Percentiles rank a stretch among this genome's conserved stretches.
These are phyloP conservation scores for Bipolaris sorokiniana DNA, from an alignment of 2,329 filamentous ascomycete genomes.

Conservation along the genomic window DNA sequence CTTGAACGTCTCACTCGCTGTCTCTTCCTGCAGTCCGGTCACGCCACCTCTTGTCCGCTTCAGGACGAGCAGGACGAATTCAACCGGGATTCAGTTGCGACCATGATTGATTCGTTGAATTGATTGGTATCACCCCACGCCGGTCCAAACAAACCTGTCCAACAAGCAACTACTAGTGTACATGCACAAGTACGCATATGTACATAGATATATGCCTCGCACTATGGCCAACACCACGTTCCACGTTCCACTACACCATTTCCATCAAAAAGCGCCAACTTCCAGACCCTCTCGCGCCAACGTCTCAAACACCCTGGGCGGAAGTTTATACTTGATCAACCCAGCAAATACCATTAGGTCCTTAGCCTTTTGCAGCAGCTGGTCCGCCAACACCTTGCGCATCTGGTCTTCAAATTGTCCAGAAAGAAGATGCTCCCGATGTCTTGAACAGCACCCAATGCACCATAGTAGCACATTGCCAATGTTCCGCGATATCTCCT, in stretches of 20 bases:
- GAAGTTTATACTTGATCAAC: conserved; percentile 88
- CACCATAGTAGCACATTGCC: conserved; percentile 94
- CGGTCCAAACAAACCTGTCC: not conserved
- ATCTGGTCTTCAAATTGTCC: conserved; percentile 73
- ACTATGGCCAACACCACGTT: not conserved
- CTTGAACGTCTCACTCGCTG: not conserved
- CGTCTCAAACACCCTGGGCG: conserved; percentile 84
- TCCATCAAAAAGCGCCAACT: conserved; percentile 37
- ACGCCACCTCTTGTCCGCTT: not conserved
- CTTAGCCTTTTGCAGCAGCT: conserved; percentile 79
- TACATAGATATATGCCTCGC: too few species aligned
- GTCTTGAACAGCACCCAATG: conserved; percentile 80
- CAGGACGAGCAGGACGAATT: not conserved
- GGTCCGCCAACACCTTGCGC: conserved; percentile 64
- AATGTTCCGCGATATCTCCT: conserved; percentile 85
- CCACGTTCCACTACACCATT: not conserved
- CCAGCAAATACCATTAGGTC: conserved; percentile 95
- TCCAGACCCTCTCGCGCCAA: conserved; percentile 73
- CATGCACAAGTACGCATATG: too few species aligned
- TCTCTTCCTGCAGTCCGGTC: not conserved
- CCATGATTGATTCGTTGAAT: conserved; percentile 1
- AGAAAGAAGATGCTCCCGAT: conserved; percentile 69
- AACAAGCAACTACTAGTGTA: not conserved
- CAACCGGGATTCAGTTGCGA: not conserved
- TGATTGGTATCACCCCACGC: conserved; percentile 7